Conservation (phyloP, 2,329 filamentous ascomycete genomes). For the Cytospora leucostoma region DNA sequence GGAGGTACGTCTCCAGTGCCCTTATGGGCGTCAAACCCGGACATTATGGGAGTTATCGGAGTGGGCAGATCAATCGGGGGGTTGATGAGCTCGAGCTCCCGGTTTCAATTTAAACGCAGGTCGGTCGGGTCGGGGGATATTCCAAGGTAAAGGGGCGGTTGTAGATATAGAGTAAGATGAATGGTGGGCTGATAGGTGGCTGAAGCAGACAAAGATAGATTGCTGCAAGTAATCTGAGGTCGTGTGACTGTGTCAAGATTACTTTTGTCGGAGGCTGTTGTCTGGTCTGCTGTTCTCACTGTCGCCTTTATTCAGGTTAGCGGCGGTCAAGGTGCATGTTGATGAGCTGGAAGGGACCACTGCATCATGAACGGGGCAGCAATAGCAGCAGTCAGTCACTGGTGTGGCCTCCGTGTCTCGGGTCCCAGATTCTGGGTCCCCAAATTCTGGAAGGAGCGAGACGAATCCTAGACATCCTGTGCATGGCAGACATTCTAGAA, state of each 20-base stretch:
- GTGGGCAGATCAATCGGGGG: slow-evolving; percentile 1
- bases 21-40: slow-evolving; percentile 18
- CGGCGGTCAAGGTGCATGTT: slow-evolving; percentile 14
- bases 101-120: not conserved
- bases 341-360: not conserved
- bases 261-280: slow-evolving; percentile 11
- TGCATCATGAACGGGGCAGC: not conserved
- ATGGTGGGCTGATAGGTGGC: not conserved
- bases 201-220: slow-evolving; percentile 2
- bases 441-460: slow-evolving; percentile 5
- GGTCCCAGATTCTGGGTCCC: slow-evolving; percentile 6
- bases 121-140: not conserved
- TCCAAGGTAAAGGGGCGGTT: slow-evolving; percentile 2
- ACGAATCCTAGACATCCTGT: too few species aligned
- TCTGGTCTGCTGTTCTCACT: slow-evolving; percentile 1
- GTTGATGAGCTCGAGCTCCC: not conserved
- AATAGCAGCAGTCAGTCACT: slow-evolving; percentile 1
- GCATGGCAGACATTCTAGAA: not conserved
- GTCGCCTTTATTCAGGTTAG: slow-evolving; percentile 23
- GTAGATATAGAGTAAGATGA: not conserved
- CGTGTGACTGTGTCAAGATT: slow-evolving; percentile 14
- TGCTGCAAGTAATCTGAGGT: slow-evolving; percentile 12
- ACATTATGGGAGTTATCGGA: slow-evolving; percentile 20
- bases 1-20: slow-evolving; percentile 7
- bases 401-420: slow-evolving; percentile 9